Evolutionary conservation across 179 eudicot genomes (phyloP), one percentile per base, ranked within the genome.

Genomic region (Sideroxylon spinosum): DNA sequence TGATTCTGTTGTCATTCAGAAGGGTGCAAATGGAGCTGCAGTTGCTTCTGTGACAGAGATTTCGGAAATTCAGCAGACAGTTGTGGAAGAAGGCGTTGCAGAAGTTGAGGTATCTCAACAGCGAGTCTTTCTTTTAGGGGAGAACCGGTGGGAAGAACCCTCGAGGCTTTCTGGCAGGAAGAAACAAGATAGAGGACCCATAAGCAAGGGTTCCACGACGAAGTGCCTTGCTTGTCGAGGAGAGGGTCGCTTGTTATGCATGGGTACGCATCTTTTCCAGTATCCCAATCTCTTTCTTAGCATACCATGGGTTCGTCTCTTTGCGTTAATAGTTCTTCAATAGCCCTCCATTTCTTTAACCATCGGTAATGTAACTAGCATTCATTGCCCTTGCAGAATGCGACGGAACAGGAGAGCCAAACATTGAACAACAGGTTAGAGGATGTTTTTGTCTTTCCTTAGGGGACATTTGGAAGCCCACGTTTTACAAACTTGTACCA

Each of bases 81-180:
- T 83, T 67, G 84, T 79, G 57, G 82, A 85, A 78, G 84, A 85
- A 80, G 84, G 69, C 22, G 78, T 69, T 37, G 28, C 82, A 64
- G 80, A 83, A 79, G 65, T 29, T 26, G 86, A 84, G 13, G 69
- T 82, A 71, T 71, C 89, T 53, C 76, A 82, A 48, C 75, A 82
- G 46, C 81, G 94, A 80, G 99, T 95, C 65, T 95, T 84, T 84
- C 98, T 95, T 78, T 93, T 95, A 57, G 99, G 99, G 70, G 99
- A 95, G 86, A 95, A 95, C 60, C 75, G 99, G 78, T 95, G 98
- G 98, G 99, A 95, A 86, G 98, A 95, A 23, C 87, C 99, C 50
- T 91, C 98, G 17, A 86, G 98, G 87, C 90, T 95, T 73, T 78
- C 72, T 76, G 79, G 70, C 55, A 83, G 80, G 71, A 86, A 78